These are phyloP conservation scores for Aphanomyces stellatus DNA, from an alignment of 352 stramenopile genomes.

Conservation along the genomic window DNA sequence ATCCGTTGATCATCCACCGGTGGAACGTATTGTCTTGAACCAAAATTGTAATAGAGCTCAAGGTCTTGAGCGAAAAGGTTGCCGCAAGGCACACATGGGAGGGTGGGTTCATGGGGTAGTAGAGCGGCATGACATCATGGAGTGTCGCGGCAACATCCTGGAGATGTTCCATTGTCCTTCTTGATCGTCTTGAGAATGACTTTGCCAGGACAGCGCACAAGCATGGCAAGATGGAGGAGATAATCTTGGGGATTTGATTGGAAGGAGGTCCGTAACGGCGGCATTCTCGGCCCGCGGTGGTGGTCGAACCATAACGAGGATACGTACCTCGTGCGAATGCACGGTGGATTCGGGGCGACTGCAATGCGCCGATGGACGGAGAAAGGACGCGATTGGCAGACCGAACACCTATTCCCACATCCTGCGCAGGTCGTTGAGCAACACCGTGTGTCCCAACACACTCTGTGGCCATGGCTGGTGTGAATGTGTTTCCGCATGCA, in stretches of 20 bases:
- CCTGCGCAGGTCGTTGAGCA: too few relatives aligned
- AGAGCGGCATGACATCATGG: constrained; percentile 55
- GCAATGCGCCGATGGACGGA: too few relatives aligned
- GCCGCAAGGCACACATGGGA: constrained; percentile 25
- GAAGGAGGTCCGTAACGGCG: constrained; percentile 29
- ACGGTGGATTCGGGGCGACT: background rate
- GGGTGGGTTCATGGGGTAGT: constrained; percentile 38
- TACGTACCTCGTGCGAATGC: constrained; percentile 44
- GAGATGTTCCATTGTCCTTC: constrained; percentile 47
- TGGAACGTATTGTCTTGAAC: constrained; percentile 34
- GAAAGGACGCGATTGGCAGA: too few relatives aligned
- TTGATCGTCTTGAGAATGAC: constrained; percentile 34
- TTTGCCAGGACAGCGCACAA: constrained; percentile 34
- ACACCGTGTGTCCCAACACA: too few relatives aligned
- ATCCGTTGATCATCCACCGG: constrained; percentile 49
- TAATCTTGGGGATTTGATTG: constrained; percentile 27
- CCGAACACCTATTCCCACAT: too few relatives aligned
- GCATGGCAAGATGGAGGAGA: constrained; percentile 44
- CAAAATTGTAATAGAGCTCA: constrained; percentile 28
- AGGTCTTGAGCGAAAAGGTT: constrained; percentile 20
- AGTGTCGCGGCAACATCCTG: constrained; percentile 42
- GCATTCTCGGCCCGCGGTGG: background rate
- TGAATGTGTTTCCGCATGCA: too few relatives aligned
- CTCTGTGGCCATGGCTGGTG: too few relatives aligned
- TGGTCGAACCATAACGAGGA: background rate